Conservation (phyloP, 371 early-diverging fungal species). For the Rhizopus microsporus region DNA sequence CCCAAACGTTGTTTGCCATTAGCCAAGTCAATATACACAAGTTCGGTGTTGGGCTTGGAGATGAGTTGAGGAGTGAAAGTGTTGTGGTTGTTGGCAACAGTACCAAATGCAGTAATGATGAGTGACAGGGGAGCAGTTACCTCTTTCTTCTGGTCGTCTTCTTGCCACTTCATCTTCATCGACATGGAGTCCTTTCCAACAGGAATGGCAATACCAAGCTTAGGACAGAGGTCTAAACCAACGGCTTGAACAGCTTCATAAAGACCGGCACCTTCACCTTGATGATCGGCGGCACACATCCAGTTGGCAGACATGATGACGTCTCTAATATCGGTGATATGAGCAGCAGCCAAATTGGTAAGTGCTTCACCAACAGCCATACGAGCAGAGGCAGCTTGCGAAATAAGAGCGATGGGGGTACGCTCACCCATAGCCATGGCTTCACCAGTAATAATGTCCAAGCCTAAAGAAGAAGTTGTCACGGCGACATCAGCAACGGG, state of each 20-base stretch:
- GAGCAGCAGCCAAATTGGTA: slow-evolving; percentile 90
- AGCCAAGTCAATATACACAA: slow-evolving; percentile 87
- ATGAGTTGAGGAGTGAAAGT: slow-evolving; percentile 89
- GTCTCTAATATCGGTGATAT: slow-evolving; percentile 66
- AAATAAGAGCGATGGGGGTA: slow-evolving; percentile 84
- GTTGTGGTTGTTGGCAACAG: slow-evolving; percentile 79
- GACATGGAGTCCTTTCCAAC: slow-evolving; percentile 99
- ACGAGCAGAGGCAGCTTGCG: slow-evolving; percentile 87
- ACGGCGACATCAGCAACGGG: slow-evolving; percentile 97
- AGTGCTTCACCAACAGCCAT: slow-evolving; percentile 95
- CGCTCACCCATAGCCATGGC: slow-evolving; percentile 98
- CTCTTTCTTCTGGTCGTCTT: slow-evolving; percentile 50
- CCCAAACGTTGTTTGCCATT: slow-evolving; percentile 86
- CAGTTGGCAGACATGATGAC: slow-evolving; percentile 95
- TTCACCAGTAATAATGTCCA: slow-evolving; percentile 78
- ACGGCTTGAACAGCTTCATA: slow-evolving; percentile 94
- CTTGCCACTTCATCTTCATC: slow-evolving; percentile 93
- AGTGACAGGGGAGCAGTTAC: slow-evolving; percentile 90
- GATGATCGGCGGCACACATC: slow-evolving; percentile 93
- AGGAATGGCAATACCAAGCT: slow-evolving; percentile 90
- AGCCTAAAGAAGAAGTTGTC: slow-evolving; percentile 73
- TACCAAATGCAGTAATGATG: slow-evolving; percentile 90
- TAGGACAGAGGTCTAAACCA: slow-evolving; percentile 91
- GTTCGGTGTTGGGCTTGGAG: slow-evolving; percentile 50
- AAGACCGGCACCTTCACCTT: slow-evolving; percentile 90